These are phyloP conservation scores for Trichocladium antarcticum DNA, from an alignment of 495 filamentous ascomycete genomes.

Conservation along the genomic window DNA sequence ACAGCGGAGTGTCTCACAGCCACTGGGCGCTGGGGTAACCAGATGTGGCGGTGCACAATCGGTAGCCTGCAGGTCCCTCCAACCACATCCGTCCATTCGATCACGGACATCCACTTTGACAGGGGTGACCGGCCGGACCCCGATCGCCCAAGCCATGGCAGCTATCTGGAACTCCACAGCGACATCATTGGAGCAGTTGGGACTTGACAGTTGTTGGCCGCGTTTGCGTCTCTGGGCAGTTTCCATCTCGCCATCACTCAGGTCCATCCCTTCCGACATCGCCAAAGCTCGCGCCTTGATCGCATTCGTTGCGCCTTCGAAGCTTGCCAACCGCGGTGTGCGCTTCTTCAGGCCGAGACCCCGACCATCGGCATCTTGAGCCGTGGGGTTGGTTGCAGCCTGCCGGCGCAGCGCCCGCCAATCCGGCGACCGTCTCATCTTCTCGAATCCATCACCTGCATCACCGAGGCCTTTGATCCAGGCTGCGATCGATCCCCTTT, in stretches of 20 bases:
- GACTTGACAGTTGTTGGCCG: neutral
- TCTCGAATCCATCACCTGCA: constrained; percentile 4
- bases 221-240: neutral
- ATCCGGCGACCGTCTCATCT: constrained; percentile 1
- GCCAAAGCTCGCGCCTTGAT: neutral
- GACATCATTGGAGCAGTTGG: constrained; percentile 11
- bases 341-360: neutral
- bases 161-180: constrained; percentile 14
- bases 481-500: constrained; percentile 20
- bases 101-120: neutral
- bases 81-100: neutral
- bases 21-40: neutral
- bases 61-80: neutral
- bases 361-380: constrained; percentile 4
- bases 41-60: neutral
- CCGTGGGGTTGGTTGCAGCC: constrained; percentile 12
- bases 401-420: constrained; percentile 9
- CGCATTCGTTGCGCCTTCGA: too few species aligned
- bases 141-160: neutral
- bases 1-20: too few species aligned
- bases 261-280: neutral
- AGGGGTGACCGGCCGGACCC: too few species aligned
- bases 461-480: constrained; percentile 21
- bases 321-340: too few species aligned
- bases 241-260: too few species aligned